phyloP scores from a whole-genome alignment of 768 basidiomycete genomes.

The Tulasnella sp. region DNA sequence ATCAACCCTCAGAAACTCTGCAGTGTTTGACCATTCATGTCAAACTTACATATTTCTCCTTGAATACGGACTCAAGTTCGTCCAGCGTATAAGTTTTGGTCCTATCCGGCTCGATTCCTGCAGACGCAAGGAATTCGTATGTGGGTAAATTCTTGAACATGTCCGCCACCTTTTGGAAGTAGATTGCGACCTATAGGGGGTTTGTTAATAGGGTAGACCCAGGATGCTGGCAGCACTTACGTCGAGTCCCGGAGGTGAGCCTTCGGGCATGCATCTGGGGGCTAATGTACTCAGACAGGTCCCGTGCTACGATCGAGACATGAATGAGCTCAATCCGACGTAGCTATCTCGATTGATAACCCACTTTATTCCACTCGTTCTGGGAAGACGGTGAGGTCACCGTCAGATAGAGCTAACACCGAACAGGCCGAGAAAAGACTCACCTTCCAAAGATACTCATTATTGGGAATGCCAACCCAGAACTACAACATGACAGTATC shows the following conservation, averaged over 20 bases:
- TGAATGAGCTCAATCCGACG: neutral
- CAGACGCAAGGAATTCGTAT: no score
- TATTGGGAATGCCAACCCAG: constrained; percentile 36
- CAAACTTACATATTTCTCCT: no score
- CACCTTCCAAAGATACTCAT: constrained; percentile 41
- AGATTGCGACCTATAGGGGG: no score
- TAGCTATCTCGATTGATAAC: neutral
- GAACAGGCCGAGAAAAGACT: neutral
- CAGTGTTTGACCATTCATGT: no score
- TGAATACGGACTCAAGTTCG: no score
- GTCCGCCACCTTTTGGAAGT: no score
- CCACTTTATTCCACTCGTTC: constrained; percentile 41
- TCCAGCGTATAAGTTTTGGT: no score
- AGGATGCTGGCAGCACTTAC: neutral
- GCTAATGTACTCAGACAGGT: constrained; percentile 15
- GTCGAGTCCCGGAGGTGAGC: neutral
- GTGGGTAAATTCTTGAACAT: no score
- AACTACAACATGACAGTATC: neutral
- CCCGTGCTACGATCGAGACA: neutral
- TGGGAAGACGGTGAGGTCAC: neutral
- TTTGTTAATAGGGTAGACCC: no score
- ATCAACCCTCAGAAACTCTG: no score
- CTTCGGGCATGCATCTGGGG: neutral
- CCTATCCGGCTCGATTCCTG: no score
- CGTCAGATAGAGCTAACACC: neutral